These are phyloP conservation scores for Persicaria maculosa DNA, from an alignment of 148 eudicot genomes.

Conservation along the genomic window DNA sequence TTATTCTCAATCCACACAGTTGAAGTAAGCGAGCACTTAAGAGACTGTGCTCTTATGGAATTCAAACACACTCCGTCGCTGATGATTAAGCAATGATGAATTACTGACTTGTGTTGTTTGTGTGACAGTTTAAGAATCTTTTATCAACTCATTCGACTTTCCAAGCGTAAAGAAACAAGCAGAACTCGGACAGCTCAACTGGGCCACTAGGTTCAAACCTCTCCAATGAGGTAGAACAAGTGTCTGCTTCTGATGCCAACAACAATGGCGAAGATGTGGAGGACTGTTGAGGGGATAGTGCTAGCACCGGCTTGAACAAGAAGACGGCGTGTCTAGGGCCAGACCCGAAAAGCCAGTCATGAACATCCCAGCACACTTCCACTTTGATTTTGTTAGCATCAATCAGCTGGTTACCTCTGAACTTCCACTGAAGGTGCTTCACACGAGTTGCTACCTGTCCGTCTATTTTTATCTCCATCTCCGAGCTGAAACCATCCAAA, in stretches of 20 bases:
- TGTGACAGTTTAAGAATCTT: background rate
- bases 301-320: constrained; percentile 50
- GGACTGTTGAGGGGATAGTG: constrained; percentile 18
- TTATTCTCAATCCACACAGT: background rate
- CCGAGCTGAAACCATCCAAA: constrained; percentile 38
- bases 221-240: background rate
- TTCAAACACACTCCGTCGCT: background rate
- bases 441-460: constrained; percentile 62
- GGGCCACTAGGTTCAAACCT: constrained; percentile 14
- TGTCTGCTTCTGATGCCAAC: constrained; percentile 18
- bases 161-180: constrained; percentile 91
- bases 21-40: background rate
- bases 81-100: constrained; percentile 4
- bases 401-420: constrained; percentile 68
- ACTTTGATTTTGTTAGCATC: constrained; percentile 44
- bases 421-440: constrained; percentile 85
- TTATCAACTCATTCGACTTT: constrained; percentile 54
- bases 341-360: constrained; percentile 87
- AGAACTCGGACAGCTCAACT: constrained; percentile 46
- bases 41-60: background rate
- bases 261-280: constrained; percentile 19
- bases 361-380: constrained; percentile 92
- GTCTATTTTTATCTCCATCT: constrained; percentile 75
- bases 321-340: constrained; percentile 81
- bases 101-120: background rate